Base-by-base conservation (phyloP, 306 rosid species). In the Vicia villosa region DNA sequence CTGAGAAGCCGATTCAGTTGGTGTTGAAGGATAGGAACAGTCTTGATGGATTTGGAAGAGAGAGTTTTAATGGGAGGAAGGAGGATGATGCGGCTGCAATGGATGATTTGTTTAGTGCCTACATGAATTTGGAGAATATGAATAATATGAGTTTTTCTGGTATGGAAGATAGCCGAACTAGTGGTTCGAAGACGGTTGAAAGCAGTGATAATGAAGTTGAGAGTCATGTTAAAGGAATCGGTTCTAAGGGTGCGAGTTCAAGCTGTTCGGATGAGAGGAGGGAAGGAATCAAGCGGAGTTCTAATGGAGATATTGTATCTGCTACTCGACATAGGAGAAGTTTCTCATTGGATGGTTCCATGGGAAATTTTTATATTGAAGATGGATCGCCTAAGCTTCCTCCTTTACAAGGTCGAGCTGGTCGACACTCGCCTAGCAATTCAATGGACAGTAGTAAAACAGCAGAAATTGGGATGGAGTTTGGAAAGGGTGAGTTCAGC, bases 181-280 rank as follows among this genome's bases (percentile, higher is more conserved):
- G 83, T 62, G 83, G 83, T 58, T 84, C 92, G 0, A 91, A 85
- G 86, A 86, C 95, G 1, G 83, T 87, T 56, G 97, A 88, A 52
- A 88, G 93, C 74, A 91, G 97, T 61, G 96, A 91, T 63, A 88
- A 86, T 20, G 97, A 91, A 81, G 96, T 74, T 72, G 96, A 86
- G 80, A 91, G 97, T 77, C 77, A 78, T 40, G 32, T 80, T 28
- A 83, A 73, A 47, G 24, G 62, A 14, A 61, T 32, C 40, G 14
- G 70, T 64, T 45, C 68, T 50, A 82, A 22, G 45, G 85, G 84
- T 69, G 62, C 77, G 5, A 68, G 60, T 77, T 86, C 88, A 19
- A 66, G 84, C 70, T 71, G 71, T 73, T 16, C 66, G 0, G 86
- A 73, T 65, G 90, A 81, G 68, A 83, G 79, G 78, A 84, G 70